phyloP scores from a whole-genome alignment of 129 eudicot species.

The Centella asiatica region DNA sequence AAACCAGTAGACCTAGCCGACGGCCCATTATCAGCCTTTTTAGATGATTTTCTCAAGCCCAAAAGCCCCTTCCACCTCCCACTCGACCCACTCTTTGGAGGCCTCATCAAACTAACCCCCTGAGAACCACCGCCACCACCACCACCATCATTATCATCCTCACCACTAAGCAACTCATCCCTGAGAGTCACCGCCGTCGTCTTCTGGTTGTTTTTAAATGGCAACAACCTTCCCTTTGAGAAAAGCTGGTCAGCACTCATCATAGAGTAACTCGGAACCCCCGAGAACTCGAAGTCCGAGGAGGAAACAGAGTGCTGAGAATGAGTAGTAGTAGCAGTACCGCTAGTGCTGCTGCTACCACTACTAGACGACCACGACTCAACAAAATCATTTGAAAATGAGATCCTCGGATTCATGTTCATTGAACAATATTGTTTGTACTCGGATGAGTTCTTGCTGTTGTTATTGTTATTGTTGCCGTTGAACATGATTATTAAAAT shows the following conservation, averaged over 20 bases:
- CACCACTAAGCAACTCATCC: conserved; percentile 66
- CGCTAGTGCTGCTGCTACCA: background rate
- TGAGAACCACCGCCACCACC: background rate
- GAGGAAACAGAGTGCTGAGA: conserved; percentile 3
- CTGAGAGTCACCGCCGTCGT: conserved; percentile 37
- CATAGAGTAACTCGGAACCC: conserved; percentile 47
- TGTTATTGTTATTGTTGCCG: conserved; percentile 26
- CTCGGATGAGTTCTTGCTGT: conserved; percentile 38
- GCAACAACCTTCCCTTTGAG: conserved; percentile 63
- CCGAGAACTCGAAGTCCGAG: conserved; percentile 86
- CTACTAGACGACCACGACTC: too few relatives aligned
- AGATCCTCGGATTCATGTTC: conserved; percentile 67
- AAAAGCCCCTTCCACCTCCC: conserved; percentile 73
- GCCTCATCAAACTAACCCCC: conserved; percentile 32
- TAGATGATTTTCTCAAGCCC: conserved; percentile 69
- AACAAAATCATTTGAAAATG: conserved; percentile 80
- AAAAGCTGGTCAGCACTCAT: conserved; percentile 79
- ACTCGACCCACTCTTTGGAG: conserved; percentile 45
- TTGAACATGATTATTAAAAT: background rate
- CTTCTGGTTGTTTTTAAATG: conserved; percentile 41
- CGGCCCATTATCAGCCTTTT: conserved; percentile 35
- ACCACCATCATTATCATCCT: conserved; percentile 29
- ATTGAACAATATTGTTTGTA: conserved; percentile 26
- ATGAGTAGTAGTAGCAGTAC: conserved; percentile 10
- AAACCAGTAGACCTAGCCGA: background rate